A percentile compares a stretch with the other conserved stretches of the same genome.
These are phyloP conservation scores for Stemphylium beticola DNA, from an alignment of 2,329 filamentous ascomycete genomes.

Conservation along the genomic window DNA sequence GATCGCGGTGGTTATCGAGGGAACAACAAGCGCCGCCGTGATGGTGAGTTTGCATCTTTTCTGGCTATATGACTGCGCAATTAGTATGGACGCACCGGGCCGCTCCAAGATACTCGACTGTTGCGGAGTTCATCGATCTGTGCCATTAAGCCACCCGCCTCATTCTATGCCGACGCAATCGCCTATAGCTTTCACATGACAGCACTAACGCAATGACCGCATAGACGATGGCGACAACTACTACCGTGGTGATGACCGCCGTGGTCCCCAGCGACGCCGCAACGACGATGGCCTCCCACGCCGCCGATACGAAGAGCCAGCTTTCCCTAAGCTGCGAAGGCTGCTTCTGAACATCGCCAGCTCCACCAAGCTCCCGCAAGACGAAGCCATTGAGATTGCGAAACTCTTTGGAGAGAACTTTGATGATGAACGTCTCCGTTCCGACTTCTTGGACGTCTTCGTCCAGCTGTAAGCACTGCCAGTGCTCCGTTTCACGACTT, in stretches of 20 bases:
- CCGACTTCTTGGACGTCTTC: constrained; percentile 73
- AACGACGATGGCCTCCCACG: constrained; percentile 34
- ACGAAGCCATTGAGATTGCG: constrained; percentile 47
- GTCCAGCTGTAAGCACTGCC: constrained; percentile 68
- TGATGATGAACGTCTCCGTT: constrained; percentile 76
- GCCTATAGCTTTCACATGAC: not conserved
- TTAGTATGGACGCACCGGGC: not conserved
- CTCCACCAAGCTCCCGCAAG: constrained; percentile 45
- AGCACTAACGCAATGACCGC: constrained; percentile 6
- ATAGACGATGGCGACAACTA: constrained; percentile 39
- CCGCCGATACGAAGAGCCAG: constrained; percentile 45
- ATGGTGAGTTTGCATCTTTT: constrained; percentile 31
- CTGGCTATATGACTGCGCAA: not conserved
- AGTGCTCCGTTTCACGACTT: not conserved
- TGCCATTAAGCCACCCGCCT: not conserved
- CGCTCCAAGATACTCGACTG: not conserved
- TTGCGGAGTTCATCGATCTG: not conserved
- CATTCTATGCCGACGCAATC: not conserved
- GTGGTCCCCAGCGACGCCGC: constrained; percentile 41
- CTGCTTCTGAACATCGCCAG: constrained; percentile 48
- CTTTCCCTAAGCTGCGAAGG: constrained; percentile 43
- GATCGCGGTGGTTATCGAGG: constrained; percentile 33
- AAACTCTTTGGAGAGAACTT: constrained; percentile 78
- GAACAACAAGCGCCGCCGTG: constrained; percentile 40
- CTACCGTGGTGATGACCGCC: constrained; percentile 38